Percentiles rank a stretch among this genome's conserved stretches.
These are phyloP conservation scores for Mycosphaerella sp. DNA, from an alignment of 2,329 filamentous ascomycete genomes.

Conservation along the genomic window DNA sequence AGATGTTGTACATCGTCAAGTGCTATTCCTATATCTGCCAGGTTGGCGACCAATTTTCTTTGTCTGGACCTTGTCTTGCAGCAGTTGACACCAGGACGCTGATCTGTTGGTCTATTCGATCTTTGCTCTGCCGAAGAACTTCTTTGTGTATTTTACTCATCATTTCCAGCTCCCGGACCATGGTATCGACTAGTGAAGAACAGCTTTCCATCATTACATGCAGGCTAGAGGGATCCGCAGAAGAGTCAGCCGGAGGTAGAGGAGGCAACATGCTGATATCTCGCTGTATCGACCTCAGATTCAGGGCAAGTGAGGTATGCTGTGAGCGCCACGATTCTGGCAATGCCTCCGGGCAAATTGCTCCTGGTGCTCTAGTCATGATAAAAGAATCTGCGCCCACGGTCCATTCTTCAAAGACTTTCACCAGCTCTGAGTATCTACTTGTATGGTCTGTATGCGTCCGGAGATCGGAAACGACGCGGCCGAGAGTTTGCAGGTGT, in stretches of 20 bases:
- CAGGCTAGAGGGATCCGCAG: conserved; percentile 36
- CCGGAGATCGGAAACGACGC: conserved; percentile 53
- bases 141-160: conserved; percentile 59
- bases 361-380: conserved; percentile 22
- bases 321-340: conserved; percentile 56
- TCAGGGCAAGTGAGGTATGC: conserved; percentile 46
- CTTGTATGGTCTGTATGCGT: conserved; percentile 51
- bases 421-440: conserved; percentile 50
- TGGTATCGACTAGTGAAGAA: conserved; percentile 48
- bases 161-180: conserved; percentile 55
- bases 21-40: conserved; percentile 18
- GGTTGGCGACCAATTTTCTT: conserved; percentile 26
- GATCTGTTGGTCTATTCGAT: conserved; percentile 47
- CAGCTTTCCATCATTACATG: conserved; percentile 46
- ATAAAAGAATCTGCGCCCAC: conserved; percentile 24
- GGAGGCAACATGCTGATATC: conserved; percentile 46
- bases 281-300: conserved; percentile 50
- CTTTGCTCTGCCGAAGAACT: conserved; percentile 50
- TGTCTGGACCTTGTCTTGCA: conserved; percentile 6
- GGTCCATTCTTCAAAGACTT: conserved; percentile 56
- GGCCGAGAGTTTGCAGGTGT: conserved; percentile 53
- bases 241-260: conserved; percentile 16
- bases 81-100: conserved; percentile 14
- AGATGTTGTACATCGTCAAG: too few species aligned
- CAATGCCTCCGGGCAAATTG: conserved; percentile 52